These are phyloP conservation scores for Hypocreales sp. DNA, from an alignment of 2,329 filamentous ascomycete species.

Conservation along the genomic window DNA sequence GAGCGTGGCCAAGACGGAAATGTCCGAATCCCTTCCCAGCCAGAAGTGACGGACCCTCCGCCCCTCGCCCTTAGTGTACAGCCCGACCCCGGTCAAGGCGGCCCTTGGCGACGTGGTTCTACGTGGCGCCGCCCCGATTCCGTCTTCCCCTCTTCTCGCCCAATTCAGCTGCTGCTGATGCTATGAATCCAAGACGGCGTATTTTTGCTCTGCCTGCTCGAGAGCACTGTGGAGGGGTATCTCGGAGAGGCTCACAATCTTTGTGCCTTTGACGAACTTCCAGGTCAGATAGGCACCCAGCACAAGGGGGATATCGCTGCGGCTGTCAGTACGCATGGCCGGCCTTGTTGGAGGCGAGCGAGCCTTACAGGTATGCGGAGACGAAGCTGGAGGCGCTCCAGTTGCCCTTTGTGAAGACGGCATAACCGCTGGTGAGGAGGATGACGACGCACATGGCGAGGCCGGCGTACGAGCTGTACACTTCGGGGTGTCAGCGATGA, in stretches of 20 bases:
- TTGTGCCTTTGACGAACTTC: constrained; percentile 51
- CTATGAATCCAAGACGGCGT: constrained; percentile 4
- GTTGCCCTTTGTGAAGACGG: constrained; percentile 42
- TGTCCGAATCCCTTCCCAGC: too few species aligned
- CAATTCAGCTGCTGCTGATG: too few species aligned
- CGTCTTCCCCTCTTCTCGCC: too few species aligned
- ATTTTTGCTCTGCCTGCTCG: constrained; percentile 22
- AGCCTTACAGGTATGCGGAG: constrained; percentile 44
- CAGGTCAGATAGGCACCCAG: constrained; percentile 40
- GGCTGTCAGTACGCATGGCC: constrained; percentile 6
- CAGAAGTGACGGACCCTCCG: too few species aligned
- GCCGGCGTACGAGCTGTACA: constrained; percentile 43
- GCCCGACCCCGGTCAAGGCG: too few species aligned
- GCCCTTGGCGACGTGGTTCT: too few species aligned
- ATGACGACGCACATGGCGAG: constrained; percentile 47
- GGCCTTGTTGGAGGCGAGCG: not conserved
- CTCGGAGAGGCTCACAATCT: constrained; percentile 30
- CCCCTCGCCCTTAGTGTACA: too few species aligned
- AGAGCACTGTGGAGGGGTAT: constrained; percentile 38
- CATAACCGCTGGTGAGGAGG: constrained; percentile 55
- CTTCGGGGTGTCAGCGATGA: constrained; percentile 16
- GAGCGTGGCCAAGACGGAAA: too few species aligned
- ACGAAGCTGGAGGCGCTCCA: constrained; percentile 43
- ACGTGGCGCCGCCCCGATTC: too few species aligned
- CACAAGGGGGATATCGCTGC: constrained; percentile 44